Evolutionary conservation across 371 early-diverging fungal genomes (phyloP), one percentile per base, ranked within the genome.

Genomic region (Nematocida minor): DNA sequence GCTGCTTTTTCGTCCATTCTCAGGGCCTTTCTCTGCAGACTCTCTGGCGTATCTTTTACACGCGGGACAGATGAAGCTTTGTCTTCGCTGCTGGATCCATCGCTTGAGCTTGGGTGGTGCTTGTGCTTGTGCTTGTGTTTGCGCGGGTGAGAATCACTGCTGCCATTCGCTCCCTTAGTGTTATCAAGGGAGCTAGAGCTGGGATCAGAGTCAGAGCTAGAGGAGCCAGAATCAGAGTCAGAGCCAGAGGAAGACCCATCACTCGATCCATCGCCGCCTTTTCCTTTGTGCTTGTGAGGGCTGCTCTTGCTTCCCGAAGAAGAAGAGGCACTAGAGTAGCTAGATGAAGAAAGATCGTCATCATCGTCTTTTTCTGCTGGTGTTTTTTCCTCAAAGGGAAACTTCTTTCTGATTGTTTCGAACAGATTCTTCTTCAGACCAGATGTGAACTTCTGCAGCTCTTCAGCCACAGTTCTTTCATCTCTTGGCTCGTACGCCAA

Each of bases 381-480:
- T 14, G 32, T n/a, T 16, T 34, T 20, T 14, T 20, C 34, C 9
- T 69, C 38, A 47, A 57, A 38, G 3, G 22, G 36, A 48, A 64
- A 62, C 53, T 63, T 20, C 14, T 44, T 25, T 0, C 29, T 16
- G 22, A 49, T 40, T 1, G 2, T 14, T 38, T 11, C 6, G 64
- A 63, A 74, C 2, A 54, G 66, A 36, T 74, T 64, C 9, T 29
- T 32, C 1, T 32, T 44, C 66, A 53, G 38, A 16, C 77, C 77
- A 4, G 53, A 25, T 2, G 49, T 46, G 40, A 34, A 74, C 31
- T 66, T 49, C 66, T 74, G 48, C 38, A 74, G 7, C 4, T 32
- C 20, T 11, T 51, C 47, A 16, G 64, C 55, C 2, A 53, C 77
- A 2, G 22, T 20, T 1, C 9, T 27, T 9, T 18, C 18, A 27